These are phyloP conservation scores for thale cress (Arabidopsis thaliana) DNA, from an alignment of 345 rosid genomes.

Conservation along the genomic window DNA sequence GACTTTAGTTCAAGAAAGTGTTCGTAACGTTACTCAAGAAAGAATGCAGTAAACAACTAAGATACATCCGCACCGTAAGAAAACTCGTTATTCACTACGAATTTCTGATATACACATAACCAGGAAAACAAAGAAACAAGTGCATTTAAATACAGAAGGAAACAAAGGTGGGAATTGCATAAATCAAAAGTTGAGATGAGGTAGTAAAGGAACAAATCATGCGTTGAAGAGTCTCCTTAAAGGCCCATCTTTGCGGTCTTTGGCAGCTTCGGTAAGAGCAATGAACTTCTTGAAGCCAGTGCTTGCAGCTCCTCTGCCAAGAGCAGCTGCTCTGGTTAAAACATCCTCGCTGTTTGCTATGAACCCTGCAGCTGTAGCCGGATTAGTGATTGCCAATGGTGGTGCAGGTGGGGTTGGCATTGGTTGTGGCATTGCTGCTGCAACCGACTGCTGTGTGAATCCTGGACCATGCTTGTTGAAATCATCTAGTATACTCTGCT, in stretches of 20 bases:
- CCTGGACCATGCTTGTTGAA: slow-evolving; percentile 86
- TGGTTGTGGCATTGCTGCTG: slow-evolving; percentile 50
- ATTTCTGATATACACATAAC: too few species aligned
- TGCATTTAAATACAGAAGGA: too few species aligned
- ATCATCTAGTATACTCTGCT: slow-evolving; percentile 87
- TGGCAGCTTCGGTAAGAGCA: slow-evolving; percentile 98
- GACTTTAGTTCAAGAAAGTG: too few species aligned
- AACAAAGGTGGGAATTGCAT: too few species aligned
- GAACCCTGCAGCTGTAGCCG: slow-evolving; percentile 61
- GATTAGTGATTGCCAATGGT: slow-evolving; percentile 49
- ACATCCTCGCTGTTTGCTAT: slow-evolving; percentile 92
- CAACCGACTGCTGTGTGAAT: slow-evolving; percentile 53
- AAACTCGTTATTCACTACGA: too few species aligned
- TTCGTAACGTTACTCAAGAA: too few species aligned
- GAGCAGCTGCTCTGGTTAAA: slow-evolving; percentile 94
- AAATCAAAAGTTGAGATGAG: too few species aligned
- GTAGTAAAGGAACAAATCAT: slow-evolving; percentile 20
- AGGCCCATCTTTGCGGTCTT: slow-evolving; percentile 96
- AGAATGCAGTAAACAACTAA: too few species aligned
- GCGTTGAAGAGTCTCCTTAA: slow-evolving; percentile 92
- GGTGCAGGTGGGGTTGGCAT: slow-evolving; percentile 51
- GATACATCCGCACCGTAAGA: too few species aligned
- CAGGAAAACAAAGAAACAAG: too few species aligned
- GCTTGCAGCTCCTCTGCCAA: slow-evolving; percentile 96
- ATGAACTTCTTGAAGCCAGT: slow-evolving; percentile 99